These are phyloP conservation scores for Dryadomyces sulphureus DNA, from an alignment of 2,329 filamentous ascomycete genomes.

Conservation along the genomic window DNA sequence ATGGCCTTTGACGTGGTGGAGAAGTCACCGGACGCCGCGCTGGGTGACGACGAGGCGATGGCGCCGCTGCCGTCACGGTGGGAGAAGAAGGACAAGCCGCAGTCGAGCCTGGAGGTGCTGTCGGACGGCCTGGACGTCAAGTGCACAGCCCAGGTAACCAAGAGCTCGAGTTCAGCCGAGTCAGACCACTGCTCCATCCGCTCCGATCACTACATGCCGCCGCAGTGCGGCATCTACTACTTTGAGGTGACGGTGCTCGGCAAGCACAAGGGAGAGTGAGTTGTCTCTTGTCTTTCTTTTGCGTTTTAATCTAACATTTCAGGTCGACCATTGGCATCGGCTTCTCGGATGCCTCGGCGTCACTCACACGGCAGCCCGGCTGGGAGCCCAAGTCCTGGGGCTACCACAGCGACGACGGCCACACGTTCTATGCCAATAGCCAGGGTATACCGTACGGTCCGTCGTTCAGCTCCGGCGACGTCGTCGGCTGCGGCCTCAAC, in stretches of 20 bases:
- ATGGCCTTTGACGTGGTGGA: conserved; percentile 78
- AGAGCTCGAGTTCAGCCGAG: conserved; percentile 28
- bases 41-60: conserved; percentile 37
- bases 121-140: conserved; percentile 60
- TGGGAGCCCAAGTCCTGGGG: conserved; percentile 57
- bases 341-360: conserved; percentile 39
- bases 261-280: conserved; percentile 40
- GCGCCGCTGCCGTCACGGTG: conserved; percentile 66
- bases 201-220: conserved; percentile 73
- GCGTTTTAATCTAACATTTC: conserved; percentile 1
- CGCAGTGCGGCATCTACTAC: conserved; percentile 87
- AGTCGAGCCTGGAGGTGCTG: conserved; percentile 54
- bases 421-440: conserved; percentile 41
- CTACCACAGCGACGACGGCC: conserved; percentile 55
- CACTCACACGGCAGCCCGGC: conserved; percentile 42
- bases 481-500: conserved; percentile 52
- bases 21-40: conserved; percentile 22
- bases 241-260: conserved; percentile 53
- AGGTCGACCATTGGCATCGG: conserved; percentile 49
- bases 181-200: conserved; percentile 59
- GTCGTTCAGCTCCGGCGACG: conserved; percentile 39
- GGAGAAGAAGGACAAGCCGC: conserved; percentile 64
- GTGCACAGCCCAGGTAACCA: conserved; percentile 30
- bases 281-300: conserved; percentile 12
- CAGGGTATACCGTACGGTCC: conserved; percentile 43